Conservation (phyloP, 768 basidiomycete species). For the Tylopilus rubrobrunneus region DNA sequence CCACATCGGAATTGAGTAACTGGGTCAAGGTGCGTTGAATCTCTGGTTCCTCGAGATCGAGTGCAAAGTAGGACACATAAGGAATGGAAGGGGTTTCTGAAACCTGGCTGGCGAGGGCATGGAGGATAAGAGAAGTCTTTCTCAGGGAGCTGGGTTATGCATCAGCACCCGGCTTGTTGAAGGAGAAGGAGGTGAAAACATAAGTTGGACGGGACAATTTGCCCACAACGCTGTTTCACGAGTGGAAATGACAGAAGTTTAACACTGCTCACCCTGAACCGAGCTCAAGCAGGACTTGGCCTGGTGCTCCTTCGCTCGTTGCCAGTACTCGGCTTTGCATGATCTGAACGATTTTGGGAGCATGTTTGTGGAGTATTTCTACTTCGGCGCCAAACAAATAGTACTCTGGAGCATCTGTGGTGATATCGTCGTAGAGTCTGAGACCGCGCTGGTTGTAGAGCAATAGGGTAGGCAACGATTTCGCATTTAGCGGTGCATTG, state of each 20-base stretch:
- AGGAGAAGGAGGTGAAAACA: neutral
- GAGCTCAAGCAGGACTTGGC: conserved; percentile 78
- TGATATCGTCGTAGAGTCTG: conserved; percentile 81
- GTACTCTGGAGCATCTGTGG: conserved; percentile 75
- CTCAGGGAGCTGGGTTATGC: conserved; percentile 59
- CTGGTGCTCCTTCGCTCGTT: conserved; percentile 27
- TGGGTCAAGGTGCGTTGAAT: conserved; percentile 73
- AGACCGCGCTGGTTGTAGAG: conserved; percentile 87
- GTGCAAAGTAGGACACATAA: conserved; percentile 82
- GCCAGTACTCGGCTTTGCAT: conserved; percentile 50
- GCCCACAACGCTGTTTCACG: neutral
- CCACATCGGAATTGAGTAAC: conserved; percentile 62
- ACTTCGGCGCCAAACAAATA: conserved; percentile 91
- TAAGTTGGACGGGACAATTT: neutral
- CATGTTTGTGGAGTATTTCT: conserved; percentile 69
- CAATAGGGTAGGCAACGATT: conserved; percentile 74
- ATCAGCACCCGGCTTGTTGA: conserved; percentile 9
- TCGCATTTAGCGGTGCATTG: conserved; percentile 47
- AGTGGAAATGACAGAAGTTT: neutral
- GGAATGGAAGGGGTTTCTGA: conserved; percentile 32
- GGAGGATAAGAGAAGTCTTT: conserved; percentile 84
- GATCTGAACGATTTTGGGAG: conserved; percentile 65
- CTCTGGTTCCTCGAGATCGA: conserved; percentile 88
- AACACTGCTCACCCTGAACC: conserved; percentile 76
- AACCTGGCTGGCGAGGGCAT: conserved; percentile 59